These are phyloP conservation scores for Phytopythium cucurbitacearum DNA, from an alignment of 352 stramenopile species.

Conservation along the genomic window DNA sequence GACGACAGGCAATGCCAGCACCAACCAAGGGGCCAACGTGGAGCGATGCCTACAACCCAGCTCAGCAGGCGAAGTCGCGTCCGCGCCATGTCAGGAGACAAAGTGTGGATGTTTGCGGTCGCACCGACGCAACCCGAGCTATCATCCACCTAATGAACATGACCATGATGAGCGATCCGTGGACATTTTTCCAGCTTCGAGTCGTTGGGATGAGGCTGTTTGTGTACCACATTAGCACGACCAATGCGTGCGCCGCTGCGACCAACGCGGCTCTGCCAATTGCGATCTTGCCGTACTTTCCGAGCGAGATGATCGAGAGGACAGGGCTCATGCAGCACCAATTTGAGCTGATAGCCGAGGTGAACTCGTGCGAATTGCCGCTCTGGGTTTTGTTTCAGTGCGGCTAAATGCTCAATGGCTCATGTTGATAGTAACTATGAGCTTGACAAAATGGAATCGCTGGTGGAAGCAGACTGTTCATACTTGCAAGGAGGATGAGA, in stretches of 20 bases:
- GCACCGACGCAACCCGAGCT: background rate
- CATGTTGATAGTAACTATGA: background rate
- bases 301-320: conserved; percentile 20
- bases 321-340: conserved; percentile 15
- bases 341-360: conserved; percentile 16
- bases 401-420: conserved; percentile 7
- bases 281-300: conserved; percentile 24
- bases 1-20: too few relatives aligned
- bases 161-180: conserved; percentile 48
- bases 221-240: conserved; percentile 19
- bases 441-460: too few relatives aligned
- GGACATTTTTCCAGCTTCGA: conserved; percentile 29
- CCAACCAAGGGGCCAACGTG: too few relatives aligned
- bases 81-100: background rate
- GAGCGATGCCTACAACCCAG: too few relatives aligned
- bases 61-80: too few relatives aligned
- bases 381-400: conserved; percentile 15
- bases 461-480: too few relatives aligned
- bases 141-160: conserved; percentile 40
- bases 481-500: too few relatives aligned
- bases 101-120: background rate
- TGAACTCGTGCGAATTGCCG: conserved; percentile 16
- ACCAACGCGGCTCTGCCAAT: conserved; percentile 5
- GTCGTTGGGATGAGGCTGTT: conserved; percentile 26
- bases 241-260: background rate